Evolutionary conservation across 2,329 filamentous ascomycete genomes (phyloP), one percentile per base, ranked within the genome.

Genomic region (Didymellaceae sp.): DNA sequence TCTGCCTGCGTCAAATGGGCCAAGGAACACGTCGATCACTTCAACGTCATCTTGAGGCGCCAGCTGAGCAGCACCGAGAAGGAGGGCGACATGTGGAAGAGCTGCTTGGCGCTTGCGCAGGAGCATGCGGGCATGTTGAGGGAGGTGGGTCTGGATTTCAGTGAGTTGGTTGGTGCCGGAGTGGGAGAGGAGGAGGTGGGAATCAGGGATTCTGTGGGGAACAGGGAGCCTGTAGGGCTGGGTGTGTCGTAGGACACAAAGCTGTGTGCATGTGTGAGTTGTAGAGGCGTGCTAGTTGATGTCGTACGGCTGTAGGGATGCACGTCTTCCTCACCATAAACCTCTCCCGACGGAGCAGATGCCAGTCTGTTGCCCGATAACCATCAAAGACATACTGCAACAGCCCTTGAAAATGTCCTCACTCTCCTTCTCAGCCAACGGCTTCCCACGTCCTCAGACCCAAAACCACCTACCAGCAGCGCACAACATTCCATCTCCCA

Each of bases 1-100:
- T 96, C 91, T 65, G 91, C 92, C 0, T 96, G 91, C 63, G 93
- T 99, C 64, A 95, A 93, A 69, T 99, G 94, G 94, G 92, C 91
- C n/a, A 97, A 97, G 74, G 88, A 94, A 63, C 87, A 96, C 69
- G 86, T 97, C 1, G 92, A 97, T 63, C 86, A 86, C 2, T 97
- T 97, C 78, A 97, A 97, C 65, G 81, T 81, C 35, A 86, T 94
- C 41, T 79, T 99, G 28, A 85, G 82, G 26, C 81, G 93, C 52
- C 94, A 97, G 75, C 78, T 99, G 54, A 95, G 91, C 74, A 91
- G 89, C 68, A 89, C 94, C 2, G 88, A 95, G 54, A 82, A 80
- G 40, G 86, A 83, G n/a, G 87, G 88, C 11, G 81, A 85, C 34
- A 82, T 90, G 1, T 97, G 91, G 90, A 83, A 82, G 44, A 83